phyloP scores from a whole-genome alignment of 2,329 filamentous ascomycete species.

The Gnomoniopsis sp. region DNA sequence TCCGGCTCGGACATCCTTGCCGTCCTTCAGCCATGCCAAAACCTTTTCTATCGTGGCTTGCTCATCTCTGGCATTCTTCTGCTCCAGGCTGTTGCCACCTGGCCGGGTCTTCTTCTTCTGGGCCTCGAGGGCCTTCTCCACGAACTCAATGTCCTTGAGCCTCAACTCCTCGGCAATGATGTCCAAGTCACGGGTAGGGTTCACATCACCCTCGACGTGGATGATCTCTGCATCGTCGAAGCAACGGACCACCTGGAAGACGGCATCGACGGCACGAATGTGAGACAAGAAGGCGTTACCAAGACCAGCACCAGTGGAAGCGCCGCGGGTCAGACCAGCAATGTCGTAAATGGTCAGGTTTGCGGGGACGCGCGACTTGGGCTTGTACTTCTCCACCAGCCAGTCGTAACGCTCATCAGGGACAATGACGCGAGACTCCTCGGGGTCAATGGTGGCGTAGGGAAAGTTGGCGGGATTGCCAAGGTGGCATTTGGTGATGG shows the following conservation, averaged over 20 bases:
- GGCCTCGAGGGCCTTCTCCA: slow-evolving; percentile 89
- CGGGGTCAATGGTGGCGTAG: slow-evolving; percentile 97
- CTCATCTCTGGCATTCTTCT: slow-evolving; percentile 96
- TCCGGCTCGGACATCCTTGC: slow-evolving; percentile 91
- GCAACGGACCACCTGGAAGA: slow-evolving; percentile 94
- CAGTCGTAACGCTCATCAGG: slow-evolving; percentile 96
- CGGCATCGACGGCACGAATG: slow-evolving; percentile 96
- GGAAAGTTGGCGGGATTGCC: slow-evolving; percentile 99
- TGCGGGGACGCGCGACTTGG: slow-evolving; percentile 94
- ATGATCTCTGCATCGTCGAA: slow-evolving; percentile 99
- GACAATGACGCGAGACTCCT: slow-evolving; percentile 95
- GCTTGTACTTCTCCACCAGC: slow-evolving; percentile 94
- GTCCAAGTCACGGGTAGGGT: slow-evolving; percentile 87
- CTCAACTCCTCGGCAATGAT: slow-evolving; percentile 97
- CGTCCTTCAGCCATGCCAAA: slow-evolving; percentile 74
- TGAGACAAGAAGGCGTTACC: slow-evolving; percentile 98
- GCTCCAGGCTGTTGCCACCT: slow-evolving; percentile 92
- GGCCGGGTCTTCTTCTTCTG: slow-evolving; percentile 91
- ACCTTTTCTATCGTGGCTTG: slow-evolving; percentile 92
- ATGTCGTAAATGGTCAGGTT: slow-evolving; percentile 99
- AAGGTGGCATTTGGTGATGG: slow-evolving; percentile 95
- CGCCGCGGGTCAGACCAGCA: slow-evolving; percentile 90
- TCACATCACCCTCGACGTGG: slow-evolving; percentile 97
- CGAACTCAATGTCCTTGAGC: slow-evolving; percentile 98
- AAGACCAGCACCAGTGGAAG: slow-evolving; percentile 94